Percentiles rank a stretch among this genome's conserved stretches.
Conservation (phyloP, 2,329 filamentous ascomycete species). For the Orbilia brochopaga region DNA sequence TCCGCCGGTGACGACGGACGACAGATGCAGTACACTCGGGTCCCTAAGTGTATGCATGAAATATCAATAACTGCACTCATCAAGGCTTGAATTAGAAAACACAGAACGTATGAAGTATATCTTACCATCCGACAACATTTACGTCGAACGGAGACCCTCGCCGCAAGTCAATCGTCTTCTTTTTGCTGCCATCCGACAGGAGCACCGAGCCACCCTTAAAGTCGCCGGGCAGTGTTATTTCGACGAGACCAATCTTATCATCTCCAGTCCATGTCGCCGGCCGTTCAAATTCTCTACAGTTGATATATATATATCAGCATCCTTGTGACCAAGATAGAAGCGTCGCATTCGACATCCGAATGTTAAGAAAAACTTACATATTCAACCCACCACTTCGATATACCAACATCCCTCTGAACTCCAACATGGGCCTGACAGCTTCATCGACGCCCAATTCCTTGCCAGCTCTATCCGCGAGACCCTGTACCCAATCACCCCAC, state of each 20-base stretch:
- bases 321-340: background rate
- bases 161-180: background rate
- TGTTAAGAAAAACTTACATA: background rate
- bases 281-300: slow-evolving; percentile 7
- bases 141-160: slow-evolving; percentile 7
- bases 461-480: background rate
- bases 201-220: slow-evolving; percentile 12
- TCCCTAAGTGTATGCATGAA: slow-evolving; percentile 13
- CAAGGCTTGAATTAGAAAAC: no score
- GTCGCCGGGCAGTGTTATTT: slow-evolving; percentile 14
- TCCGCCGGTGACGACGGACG: background rate
- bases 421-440: background rate
- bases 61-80: no score
- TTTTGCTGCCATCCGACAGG: background rate
- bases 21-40: background rate
- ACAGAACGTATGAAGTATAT: no score
- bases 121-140: slow-evolving; percentile 23
- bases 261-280: background rate
- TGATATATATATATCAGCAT: background rate
- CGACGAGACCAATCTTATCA: slow-evolving; percentile 3
- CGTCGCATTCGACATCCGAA: background rate
- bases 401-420: background rate
- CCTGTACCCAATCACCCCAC: background rate
- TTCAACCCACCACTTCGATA: background rate
- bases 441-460: background rate